Evolutionary conservation across 805 yeast species (phyloP).

Genomic region (Kodamaea lidongshanica): DNA sequence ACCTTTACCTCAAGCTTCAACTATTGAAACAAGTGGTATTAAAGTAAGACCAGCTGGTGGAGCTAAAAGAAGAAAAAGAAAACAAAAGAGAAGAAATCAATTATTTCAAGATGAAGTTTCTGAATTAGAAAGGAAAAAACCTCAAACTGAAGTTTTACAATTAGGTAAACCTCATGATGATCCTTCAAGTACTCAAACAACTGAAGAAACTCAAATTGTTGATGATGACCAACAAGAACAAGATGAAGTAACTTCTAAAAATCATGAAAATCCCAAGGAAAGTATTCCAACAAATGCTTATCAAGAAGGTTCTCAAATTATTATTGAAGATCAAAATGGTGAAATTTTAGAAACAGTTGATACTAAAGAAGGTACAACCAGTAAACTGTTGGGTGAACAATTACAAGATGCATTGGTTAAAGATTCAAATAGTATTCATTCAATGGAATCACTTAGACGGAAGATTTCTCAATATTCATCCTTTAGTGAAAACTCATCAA

Average conservation of each 20-base stretch:
- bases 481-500: slow-evolving; percentile 11
- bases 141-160: slow-evolving; percentile 36
- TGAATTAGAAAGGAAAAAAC: slow-evolving; percentile 26
- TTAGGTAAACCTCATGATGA: slow-evolving; percentile 21
- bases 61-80: slow-evolving; percentile 47
- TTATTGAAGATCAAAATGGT: slow-evolving; percentile 80
- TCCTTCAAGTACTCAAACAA: slow-evolving; percentile 1
- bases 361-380: slow-evolving; percentile 13
- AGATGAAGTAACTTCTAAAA: slow-evolving; percentile 3
- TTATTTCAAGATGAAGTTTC: slow-evolving; percentile 9
- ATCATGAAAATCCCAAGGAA: slow-evolving; percentile 4
- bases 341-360: slow-evolving; percentile 61
- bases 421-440: slow-evolving; percentile 27
- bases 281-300: slow-evolving; percentile 31
- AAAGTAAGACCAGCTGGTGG: slow-evolving; percentile 73
- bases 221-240: slow-evolving; percentile 2
- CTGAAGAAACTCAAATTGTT: slow-evolving; percentile 1
- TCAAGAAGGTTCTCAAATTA: slow-evolving; percentile 62
- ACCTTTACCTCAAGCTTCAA: slow-evolving; percentile 26
- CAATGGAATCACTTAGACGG: slow-evolving; percentile 35
- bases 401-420: slow-evolving; percentile 3
- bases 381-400: slow-evolving; percentile 12
- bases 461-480: slow-evolving; percentile 30
- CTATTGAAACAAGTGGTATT: slow-evolving; percentile 57
- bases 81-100: slow-evolving; percentile 19